These are phyloP conservation scores for Mrakiaceae sp. DNA, from an alignment of 1,284 basidiomycete species.

Conservation along the genomic window DNA sequence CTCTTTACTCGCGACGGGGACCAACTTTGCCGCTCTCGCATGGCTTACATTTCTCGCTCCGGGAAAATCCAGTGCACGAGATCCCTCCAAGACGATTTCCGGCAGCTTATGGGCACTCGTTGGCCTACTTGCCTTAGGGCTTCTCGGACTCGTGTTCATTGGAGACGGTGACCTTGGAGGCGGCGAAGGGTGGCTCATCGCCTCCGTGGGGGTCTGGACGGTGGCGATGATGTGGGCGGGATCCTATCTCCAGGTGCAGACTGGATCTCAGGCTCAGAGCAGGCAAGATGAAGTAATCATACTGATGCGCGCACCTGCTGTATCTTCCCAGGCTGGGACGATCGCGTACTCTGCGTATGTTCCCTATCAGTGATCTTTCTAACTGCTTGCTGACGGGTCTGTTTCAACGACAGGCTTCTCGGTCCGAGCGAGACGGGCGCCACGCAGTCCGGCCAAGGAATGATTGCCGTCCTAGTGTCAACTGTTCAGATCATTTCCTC, in stretches of 20 bases:
- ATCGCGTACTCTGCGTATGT: constrained; percentile 1
- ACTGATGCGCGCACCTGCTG: too few species aligned
- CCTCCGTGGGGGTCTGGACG: neutral
- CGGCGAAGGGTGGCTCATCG: neutral
- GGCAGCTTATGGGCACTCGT: neutral
- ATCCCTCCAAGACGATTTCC: neutral
- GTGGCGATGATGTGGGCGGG: neutral
- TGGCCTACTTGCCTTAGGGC: neutral
- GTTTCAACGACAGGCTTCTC: constrained; percentile 20
- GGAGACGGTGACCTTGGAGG: neutral
- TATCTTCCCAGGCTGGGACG: neutral
- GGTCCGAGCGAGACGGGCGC: constrained; percentile 29
- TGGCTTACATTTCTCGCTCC: constrained; percentile 9
- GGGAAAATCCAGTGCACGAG: neutral
- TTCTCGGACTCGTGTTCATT: neutral
- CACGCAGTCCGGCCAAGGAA: constrained; percentile 36
- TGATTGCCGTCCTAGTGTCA: constrained; percentile 33
- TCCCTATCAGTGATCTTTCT: neutral
- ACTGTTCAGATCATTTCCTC: constrained; percentile 29
- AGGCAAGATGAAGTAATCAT: too few species aligned
- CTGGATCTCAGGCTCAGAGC: too few species aligned
- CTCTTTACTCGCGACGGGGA: neutral
- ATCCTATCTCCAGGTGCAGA: constrained; percentile 2
- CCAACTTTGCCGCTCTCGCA: constrained; percentile 11
- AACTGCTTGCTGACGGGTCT: neutral